These are phyloP conservation scores for Trichophyton simii DNA, from an alignment of 2,329 filamentous ascomycete genomes.

Conservation along the genomic window DNA sequence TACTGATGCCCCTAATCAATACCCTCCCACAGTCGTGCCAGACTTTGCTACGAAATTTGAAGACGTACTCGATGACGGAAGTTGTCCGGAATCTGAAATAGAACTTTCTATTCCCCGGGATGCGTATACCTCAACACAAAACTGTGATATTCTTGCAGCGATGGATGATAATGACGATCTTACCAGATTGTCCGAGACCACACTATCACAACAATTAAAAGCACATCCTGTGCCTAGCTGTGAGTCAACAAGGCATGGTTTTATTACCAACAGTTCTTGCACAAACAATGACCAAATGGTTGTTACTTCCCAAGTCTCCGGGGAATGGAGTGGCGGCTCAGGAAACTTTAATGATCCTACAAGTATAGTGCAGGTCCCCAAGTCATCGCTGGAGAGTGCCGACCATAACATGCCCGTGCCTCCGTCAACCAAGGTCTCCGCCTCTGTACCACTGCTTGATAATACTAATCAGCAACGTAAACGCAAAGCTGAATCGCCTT, in stretches of 20 bases:
- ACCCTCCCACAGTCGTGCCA: too few species aligned
- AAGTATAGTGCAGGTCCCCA: not conserved
- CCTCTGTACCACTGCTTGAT: not conserved
- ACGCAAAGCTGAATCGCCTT: not conserved
- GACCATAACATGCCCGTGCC: too few species aligned
- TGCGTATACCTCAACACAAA: slow-evolving; percentile 9
- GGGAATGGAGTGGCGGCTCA: too few species aligned
- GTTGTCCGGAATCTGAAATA: slow-evolving; percentile 6
- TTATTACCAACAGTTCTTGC: not conserved
- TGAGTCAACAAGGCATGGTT: not conserved
- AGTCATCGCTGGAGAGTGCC: not conserved
- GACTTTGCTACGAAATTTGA: not conserved
- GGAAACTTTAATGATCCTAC: not conserved
- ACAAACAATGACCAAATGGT: not conserved
- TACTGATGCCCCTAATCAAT: not conserved
- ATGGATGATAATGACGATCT: not conserved
- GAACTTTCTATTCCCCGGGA: slow-evolving; percentile 7
- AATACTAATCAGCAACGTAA: not conserved
- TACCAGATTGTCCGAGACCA: not conserved
- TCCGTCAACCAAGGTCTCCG: not conserved
- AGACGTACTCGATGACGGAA: not conserved
- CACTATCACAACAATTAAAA: not conserved
- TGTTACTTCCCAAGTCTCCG: not conserved
- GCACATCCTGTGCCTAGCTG: not conserved
- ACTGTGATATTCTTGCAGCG: not conserved